Base-by-base conservation (phyloP, 352 stramenopile genomes). In the Poterioochromonas sp. region DNA sequence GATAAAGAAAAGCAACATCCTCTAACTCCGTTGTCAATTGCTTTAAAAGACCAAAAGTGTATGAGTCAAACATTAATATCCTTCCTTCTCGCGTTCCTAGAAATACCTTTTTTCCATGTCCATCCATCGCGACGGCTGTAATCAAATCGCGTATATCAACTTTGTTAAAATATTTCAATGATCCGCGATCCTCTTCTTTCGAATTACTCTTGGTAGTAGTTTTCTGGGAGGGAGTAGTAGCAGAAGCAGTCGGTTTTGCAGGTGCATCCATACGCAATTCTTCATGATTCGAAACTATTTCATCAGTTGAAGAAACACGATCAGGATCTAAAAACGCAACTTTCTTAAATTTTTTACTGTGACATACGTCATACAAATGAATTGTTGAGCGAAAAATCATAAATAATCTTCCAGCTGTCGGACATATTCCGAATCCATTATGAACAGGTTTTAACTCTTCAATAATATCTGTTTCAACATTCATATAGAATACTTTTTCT, bases 91-190 rank as follows among this genome's bases (percentile, higher is more conserved):
- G 22, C 1, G 65, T 74, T n/a, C 65, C 65, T 15, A 54, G 2
- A 37, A 74, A 74, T 12, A 74, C n/a, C n/a, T 74, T 74, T 37
- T 74, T 74, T 35, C 65, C 65, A 5, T 22, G 2, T 37, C 3
- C 3, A 54, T 74, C 65, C 11, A 35, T 58, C 0, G 37, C 65
- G 40, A 15, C 35, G 1, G 41, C 65, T 39, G 22, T 58, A n/a
- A 74, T n/a, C 8, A 37, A 35, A 54, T 74, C 37, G 5, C 40
- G 11, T 3, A 51, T 74, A 37, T 74, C 41, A 35, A 58, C 53
- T 12, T 37, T 15, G 0, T 39, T 37, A 8, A 15, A 32, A 32
- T 15, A 20, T 20, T 68, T 34, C 58, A 68, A 35, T 32, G 26
- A 39, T 40, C 26, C 15, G 15, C 47, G 47, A 58, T 58, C 47